Evolutionary conservation across 2,329 filamentous ascomycete genomes (phyloP).

Genomic region (Colletotrichum sp.): DNA sequence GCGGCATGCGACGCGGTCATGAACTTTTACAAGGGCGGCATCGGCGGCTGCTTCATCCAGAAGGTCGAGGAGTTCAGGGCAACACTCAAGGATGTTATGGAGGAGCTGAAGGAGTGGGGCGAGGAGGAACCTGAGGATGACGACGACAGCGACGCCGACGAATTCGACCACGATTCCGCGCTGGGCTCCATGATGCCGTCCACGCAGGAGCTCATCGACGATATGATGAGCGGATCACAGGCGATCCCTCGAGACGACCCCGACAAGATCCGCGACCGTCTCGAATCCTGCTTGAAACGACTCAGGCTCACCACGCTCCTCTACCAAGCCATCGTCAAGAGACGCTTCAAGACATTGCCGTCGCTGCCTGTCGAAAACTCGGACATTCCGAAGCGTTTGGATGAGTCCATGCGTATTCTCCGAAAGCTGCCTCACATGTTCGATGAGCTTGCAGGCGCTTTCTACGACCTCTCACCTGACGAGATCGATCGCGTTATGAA

Average conservation of each 20-base stretch:
- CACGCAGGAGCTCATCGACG: constrained; percentile 67
- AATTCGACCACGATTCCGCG: constrained; percentile 44
- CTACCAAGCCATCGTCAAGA: constrained; percentile 73
- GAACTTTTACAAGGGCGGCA: constrained; percentile 67
- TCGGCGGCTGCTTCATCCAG: constrained; percentile 72
- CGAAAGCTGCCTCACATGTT: constrained; percentile 69
- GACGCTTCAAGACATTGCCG: constrained; percentile 67
- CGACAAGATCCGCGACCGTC: constrained; percentile 66
- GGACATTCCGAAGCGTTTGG: constrained; percentile 48
- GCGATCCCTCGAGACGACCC: constrained; percentile 70
- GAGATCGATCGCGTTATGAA: constrained; percentile 65
- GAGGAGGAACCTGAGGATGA: constrained; percentile 71
- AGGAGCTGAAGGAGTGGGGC: constrained; percentile 88
- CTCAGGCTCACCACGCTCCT: constrained; percentile 72
- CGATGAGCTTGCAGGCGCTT: constrained; percentile 72
- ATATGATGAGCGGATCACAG: constrained; percentile 67
- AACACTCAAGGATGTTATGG: constrained; percentile 79
- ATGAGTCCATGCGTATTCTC: constrained; percentile 62
- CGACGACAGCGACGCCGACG: constrained; percentile 52
- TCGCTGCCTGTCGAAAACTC: constrained; percentile 37
- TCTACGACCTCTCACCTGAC: constrained; percentile 71
- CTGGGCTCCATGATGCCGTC: constrained; percentile 30
- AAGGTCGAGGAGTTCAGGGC: constrained; percentile 78
- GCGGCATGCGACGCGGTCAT: constrained; percentile 78
- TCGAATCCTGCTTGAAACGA: constrained; percentile 68